phyloP scores from a whole-genome alignment of 2,329 filamentous ascomycete genomes.

The Fusarium sp. region DNA sequence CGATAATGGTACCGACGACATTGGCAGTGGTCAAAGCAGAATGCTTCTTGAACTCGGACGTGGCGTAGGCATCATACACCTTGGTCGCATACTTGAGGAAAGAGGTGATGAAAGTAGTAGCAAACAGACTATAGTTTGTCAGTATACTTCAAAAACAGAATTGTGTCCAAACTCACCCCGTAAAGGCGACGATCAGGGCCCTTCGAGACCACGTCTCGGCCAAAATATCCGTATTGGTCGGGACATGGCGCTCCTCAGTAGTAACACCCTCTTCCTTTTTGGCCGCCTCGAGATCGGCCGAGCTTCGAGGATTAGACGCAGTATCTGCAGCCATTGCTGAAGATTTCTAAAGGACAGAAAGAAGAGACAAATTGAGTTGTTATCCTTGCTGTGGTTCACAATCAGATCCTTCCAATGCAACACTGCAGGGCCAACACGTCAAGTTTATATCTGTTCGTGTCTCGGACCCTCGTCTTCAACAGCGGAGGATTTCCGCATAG shows the following conservation, averaged over 20 bases:
- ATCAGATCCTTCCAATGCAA: slow-evolving; percentile 4
- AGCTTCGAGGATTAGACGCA: slow-evolving; percentile 20
- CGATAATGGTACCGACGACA: slow-evolving; percentile 60
- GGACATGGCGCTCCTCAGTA: background rate
- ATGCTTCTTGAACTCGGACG: slow-evolving; percentile 57
- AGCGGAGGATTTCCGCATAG: slow-evolving; percentile 26
- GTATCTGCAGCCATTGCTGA: slow-evolving; percentile 19
- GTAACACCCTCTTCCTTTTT: slow-evolving; percentile 3
- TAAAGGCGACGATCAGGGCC: slow-evolving; percentile 39
- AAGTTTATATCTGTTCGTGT: slow-evolving; percentile 12
- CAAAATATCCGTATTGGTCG: slow-evolving; percentile 36
- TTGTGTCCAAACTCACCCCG: slow-evolving; percentile 20
- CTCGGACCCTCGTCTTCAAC: background rate
- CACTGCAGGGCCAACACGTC: background rate
- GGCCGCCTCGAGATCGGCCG: slow-evolving; percentile 26
- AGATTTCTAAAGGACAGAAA: background rate
- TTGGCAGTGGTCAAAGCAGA: slow-evolving; percentile 61
- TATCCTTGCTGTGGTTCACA: background rate
- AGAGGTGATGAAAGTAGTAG: slow-evolving; percentile 46
- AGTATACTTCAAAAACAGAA: background rate
- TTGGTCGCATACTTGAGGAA: slow-evolving; percentile 49
- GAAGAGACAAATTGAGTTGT: background rate
- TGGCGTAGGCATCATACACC: slow-evolving; percentile 49
- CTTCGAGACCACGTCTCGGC: slow-evolving; percentile 41
- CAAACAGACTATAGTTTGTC: slow-evolving; percentile 39